Evolutionary conservation across 2,329 filamentous ascomycete genomes (phyloP), one percentile per base, ranked within the genome.

Genomic region (Clarireedia homoeocarpa): DNA sequence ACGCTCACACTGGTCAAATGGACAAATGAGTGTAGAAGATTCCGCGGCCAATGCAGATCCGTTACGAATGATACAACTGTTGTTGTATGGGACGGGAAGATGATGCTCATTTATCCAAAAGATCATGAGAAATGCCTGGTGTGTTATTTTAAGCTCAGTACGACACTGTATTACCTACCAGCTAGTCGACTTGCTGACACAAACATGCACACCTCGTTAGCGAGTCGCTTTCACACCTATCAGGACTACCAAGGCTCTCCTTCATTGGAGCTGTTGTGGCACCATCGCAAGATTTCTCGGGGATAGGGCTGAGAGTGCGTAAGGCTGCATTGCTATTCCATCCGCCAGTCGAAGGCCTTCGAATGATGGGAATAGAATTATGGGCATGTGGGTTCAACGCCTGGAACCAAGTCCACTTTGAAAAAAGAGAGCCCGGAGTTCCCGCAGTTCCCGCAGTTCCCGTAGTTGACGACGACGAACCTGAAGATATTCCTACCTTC

Each of bases 361-460:
- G 27, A 30, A 36, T 24, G 15, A 38, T 17, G 10, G 20, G 40
- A 15, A 64, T 81, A 78, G 71, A 77, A 52, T 67, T 85, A 5
- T 79, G 78, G 64, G 79, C 75, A 44, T 62, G 77, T 2, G 82
- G 82, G 42, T 77, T 81, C 69, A 84, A 85, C 63, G 78, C 80
- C 53, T 84, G 78, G 78, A 68, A 70, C 55, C 81, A 84, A 62
- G 72, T 84, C 15, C 61, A 65, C 2, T 77, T 82, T 6, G 58
- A 58, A 0, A 55, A 39, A 45, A 27, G 58, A 5, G 40, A 15
- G 6, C 53, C 57, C 4, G 48, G 0, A 30, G 27, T 10, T 7
- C 20, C 20, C 20, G 20, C 20, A 20, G 20, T 20, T 20, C 20
- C 20, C 20, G 20, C 20, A 20, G 40, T 15, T 7, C 53, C 57